phyloP scores from a whole-genome alignment of 371 early-diverging fungal genomes.

The Mortierella sp. region DNA sequence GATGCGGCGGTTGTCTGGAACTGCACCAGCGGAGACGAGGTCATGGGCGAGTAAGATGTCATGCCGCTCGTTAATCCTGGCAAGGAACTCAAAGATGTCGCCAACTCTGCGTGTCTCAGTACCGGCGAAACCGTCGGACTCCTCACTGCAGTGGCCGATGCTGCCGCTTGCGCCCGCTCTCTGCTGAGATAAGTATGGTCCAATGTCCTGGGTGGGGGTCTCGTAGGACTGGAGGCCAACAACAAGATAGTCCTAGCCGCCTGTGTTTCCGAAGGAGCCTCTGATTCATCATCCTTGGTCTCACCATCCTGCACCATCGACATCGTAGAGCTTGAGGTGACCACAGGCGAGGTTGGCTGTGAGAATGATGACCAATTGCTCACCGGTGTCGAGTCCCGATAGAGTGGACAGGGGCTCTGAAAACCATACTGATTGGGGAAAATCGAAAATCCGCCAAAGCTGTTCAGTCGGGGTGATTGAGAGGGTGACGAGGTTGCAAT shows the following conservation, averaged over 20 bases:
- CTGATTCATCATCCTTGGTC: slow-evolving; percentile 1
- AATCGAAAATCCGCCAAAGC: background rate
- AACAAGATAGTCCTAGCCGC: slow-evolving; percentile 37
- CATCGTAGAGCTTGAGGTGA: slow-evolving; percentile 15
- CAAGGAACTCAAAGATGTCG: background rate
- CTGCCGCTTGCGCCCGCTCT: background rate
- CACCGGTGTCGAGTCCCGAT: slow-evolving; percentile 18
- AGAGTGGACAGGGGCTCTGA: slow-evolving; percentile 18
- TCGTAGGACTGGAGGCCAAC: slow-evolving; percentile 31
- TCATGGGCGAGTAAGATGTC: slow-evolving; percentile 33
- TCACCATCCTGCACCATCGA: slow-evolving; percentile 4
- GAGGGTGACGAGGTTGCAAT: slow-evolving; percentile 41
- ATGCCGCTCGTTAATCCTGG: background rate
- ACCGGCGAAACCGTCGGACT: slow-evolving; percentile 2
- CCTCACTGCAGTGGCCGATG: background rate
- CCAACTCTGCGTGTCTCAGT: background rate
- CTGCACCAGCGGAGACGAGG: slow-evolving; percentile 36
- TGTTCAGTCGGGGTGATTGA: slow-evolving; percentile 8
- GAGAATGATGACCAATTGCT: slow-evolving; percentile 25
- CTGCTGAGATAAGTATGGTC: slow-evolving; percentile 9
- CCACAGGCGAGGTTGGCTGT: slow-evolving; percentile 16
- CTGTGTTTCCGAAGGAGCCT: slow-evolving; percentile 23
- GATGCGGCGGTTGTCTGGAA: slow-evolving; percentile 25
- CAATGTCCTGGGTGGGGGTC: slow-evolving; percentile 22
- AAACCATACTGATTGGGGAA: background rate